Base-by-base conservation (phyloP, 208 protist genomes). In the Trichomonas gallinae region DNA sequence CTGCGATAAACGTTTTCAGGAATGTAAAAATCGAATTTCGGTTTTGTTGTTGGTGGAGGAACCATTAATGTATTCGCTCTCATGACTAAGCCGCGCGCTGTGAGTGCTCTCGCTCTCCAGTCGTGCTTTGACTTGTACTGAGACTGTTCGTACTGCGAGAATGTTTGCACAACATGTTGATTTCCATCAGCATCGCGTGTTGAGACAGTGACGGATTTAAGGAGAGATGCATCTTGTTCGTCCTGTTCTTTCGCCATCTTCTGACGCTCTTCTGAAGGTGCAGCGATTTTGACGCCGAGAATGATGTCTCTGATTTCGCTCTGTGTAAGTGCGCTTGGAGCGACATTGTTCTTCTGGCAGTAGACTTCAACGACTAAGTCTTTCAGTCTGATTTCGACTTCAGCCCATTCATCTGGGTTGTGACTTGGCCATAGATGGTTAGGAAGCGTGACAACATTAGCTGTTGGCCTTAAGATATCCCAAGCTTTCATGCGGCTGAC, bases 221-320 rank as follows among this genome's bases (percentile, higher is more conserved):
- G 23, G 42, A 13, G 2, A 42, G 2, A 10, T 38, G 46, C 38
- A 21, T 81, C 40, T 8, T 15, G 23, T 97, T 99, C 98, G 96
- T 99, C 98, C 97, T 99, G 99, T 97, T 99, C 99, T 96, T 99
- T 99, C 85, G 99, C 99, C 98, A 99, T 36, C 58, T 97, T 63
- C 97, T 99, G 99, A 96, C 99, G 98, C 98, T 99, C 99, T 97
- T 99, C 98, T 87, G 99, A 99, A 46, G 99, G 98, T 51, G 99
- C 99, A 26, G 98, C 98, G 97, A 99, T 99, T 97, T 99, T 98
- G 98, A 99, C 99, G 96, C 99, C 99, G 11, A 99, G 98, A 97
- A 99, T 99, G 97, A 99, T 99, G 97, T 99, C 99, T 97, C 99
- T 98, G 97, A 99, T 99, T 97, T 99, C 99, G 81, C 98, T 99